These are phyloP conservation scores for Ophiostoma novo-ulmi DNA, from an alignment of 2,329 filamentous ascomycete species.

Conservation along the genomic window DNA sequence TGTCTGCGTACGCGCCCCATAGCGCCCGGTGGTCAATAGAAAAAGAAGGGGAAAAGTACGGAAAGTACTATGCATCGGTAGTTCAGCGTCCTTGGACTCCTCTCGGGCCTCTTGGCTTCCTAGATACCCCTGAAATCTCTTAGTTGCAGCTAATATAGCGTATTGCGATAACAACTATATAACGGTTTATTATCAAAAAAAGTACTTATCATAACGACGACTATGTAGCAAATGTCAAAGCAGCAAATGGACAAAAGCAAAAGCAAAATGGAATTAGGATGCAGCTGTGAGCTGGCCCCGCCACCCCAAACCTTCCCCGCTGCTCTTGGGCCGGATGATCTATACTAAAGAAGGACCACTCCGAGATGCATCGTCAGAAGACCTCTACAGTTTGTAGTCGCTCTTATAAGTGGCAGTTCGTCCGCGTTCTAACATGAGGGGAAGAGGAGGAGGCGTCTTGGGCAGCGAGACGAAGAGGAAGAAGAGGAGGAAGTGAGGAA, in stretches of 20 bases:
- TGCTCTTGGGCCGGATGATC: slow-evolving; percentile 2
- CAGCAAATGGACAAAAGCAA: neutral
- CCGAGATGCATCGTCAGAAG: slow-evolving; percentile 8
- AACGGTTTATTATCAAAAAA: too few relatives aligned
- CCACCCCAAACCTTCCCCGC: slow-evolving; percentile 3
- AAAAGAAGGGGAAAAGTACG: neutral
- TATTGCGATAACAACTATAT: neutral
- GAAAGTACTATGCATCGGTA: neutral
- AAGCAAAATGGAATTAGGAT: neutral
- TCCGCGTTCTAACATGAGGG: neutral
- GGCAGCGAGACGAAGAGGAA: neutral
- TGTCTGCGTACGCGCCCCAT: neutral
- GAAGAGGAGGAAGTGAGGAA: neutral
- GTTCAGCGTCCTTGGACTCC: neutral
- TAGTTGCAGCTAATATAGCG: neutral
- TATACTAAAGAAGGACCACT: neutral
- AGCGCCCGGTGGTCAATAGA: neutral
- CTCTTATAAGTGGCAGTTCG: neutral
- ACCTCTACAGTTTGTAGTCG: neutral
- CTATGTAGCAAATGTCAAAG: neutral
- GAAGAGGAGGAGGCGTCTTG: neutral
- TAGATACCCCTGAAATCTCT: neutral
- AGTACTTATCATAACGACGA: neutral
- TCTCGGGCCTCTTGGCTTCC: neutral
- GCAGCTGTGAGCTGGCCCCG: slow-evolving; percentile 1